Evolutionary conservation across 345 rosid genomes (phyloP).

Genomic region (Garcia nutans): DNA sequence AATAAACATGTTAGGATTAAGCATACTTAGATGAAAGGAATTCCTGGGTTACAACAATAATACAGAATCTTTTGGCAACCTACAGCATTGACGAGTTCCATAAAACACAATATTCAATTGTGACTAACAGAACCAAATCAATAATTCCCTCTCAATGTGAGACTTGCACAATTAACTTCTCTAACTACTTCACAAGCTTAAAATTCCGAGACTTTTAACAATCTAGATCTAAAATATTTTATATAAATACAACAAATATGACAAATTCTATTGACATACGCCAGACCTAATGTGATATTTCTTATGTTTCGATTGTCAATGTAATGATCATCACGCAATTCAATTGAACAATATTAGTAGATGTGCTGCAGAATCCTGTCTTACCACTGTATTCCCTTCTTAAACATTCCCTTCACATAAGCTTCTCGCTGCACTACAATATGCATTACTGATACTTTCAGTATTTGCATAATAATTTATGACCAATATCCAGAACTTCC

Average conservation of each 20-base stretch:
- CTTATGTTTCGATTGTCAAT: not conserved
- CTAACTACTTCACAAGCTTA: not conserved
- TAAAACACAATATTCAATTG: not conserved
- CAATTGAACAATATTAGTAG: not conserved
- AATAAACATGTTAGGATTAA: too few species aligned
- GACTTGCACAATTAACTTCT: not conserved
- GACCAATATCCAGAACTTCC: too few species aligned
- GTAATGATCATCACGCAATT: not conserved
- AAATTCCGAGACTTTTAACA: not conserved
- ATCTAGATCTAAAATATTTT: not conserved
- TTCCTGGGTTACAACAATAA: not conserved
- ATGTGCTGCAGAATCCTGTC: not conserved
- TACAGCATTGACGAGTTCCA: not conserved
- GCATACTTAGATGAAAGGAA: not conserved
- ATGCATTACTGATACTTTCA: not conserved
- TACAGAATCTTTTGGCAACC: not conserved
- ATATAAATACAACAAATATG: not conserved
- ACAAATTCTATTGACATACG: not conserved
- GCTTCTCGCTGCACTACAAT: not conserved
- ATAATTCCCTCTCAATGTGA: too few species aligned
- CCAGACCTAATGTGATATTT: not conserved
- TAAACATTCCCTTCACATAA: too few species aligned
- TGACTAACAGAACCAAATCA: not conserved
- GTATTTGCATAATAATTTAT: not conserved
- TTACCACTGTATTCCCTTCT: not conserved